Percentiles rank a stretch among this genome's conserved stretches.
Evolutionary conservation across 1,139 yeast species (phyloP).

Genomic region (Nakaseomyces kungkrabaensis): DNA sequence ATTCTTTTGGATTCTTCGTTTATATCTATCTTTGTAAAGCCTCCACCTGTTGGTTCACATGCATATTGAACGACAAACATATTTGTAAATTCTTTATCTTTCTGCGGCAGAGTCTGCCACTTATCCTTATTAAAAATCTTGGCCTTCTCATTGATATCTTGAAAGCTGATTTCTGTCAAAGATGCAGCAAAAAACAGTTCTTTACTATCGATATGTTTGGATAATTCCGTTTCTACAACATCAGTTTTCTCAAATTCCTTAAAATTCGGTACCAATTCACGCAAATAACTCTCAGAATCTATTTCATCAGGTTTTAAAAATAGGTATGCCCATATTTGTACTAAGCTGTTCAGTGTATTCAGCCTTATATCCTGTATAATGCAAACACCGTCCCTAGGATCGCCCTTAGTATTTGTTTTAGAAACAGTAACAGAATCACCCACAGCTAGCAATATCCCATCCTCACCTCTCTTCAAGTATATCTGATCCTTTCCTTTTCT

Average conservation of each 20-base stretch:
- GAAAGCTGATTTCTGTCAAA: slow-evolving; percentile 8
- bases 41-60: slow-evolving; percentile 15
- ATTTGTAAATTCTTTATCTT: slow-evolving; percentile 1
- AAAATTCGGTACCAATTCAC: not conserved
- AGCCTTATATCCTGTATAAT: slow-evolving; percentile 25
- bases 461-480: slow-evolving; percentile 11
- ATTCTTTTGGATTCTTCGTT: slow-evolving; percentile 9
- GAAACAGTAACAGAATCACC: slow-evolving; percentile 15
- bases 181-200: slow-evolving; percentile 14
- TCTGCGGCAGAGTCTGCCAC: slow-evolving; percentile 6
- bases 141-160: slow-evolving; percentile 9
- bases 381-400: slow-evolving; percentile 10
- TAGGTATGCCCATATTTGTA: slow-evolving; percentile 25
- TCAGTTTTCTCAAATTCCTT: slow-evolving; percentile 4
- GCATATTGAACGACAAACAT: slow-evolving; percentile 14
- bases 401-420: slow-evolving; percentile 6
- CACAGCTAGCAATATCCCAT: slow-evolving; percentile 17
- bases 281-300: slow-evolving; percentile 9
- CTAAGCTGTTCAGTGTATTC: slow-evolving; percentile 21
- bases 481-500: not conserved
- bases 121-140: slow-evolving; percentile 4
- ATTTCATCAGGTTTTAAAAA: slow-evolving; percentile 24
- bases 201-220: slow-evolving; percentile 8
- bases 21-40: slow-evolving; percentile 16
- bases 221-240: slow-evolving; percentile 5